Percentiles rank a stretch among this genome's conserved stretches.
These are phyloP conservation scores for Aspergillus aculeatinus DNA, from an alignment of 2,329 filamentous ascomycete species.

Conservation along the genomic window DNA sequence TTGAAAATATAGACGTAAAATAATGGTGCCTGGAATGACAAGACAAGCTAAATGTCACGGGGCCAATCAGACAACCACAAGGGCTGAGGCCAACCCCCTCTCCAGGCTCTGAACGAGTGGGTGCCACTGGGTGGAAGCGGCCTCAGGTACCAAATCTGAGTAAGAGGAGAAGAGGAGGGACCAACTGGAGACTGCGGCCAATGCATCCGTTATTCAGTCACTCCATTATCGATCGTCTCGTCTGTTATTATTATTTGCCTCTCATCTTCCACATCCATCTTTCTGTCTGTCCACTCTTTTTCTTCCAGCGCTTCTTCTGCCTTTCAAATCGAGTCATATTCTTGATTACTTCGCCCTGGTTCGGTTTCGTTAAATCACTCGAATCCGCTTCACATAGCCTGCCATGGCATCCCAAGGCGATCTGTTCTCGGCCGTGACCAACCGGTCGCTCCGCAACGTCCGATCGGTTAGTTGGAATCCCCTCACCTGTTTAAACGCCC, in stretches of 20 bases:
- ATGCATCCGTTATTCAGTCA: conserved; percentile 6
- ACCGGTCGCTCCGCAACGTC: conserved; percentile 82
- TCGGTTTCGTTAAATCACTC: background rate
- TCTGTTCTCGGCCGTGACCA: conserved; percentile 61
- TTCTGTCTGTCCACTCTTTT: background rate
- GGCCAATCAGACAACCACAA: background rate
- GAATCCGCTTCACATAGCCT: conserved; percentile 6
- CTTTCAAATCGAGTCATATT: background rate
- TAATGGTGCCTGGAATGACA: conserved; percentile 9
- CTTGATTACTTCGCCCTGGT: background rate
- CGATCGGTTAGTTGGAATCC: conserved; percentile 64
- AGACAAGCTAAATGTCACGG: conserved; percentile 4
- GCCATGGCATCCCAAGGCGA: conserved; percentile 37
- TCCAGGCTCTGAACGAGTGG: background rate
- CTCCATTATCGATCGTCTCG: background rate
- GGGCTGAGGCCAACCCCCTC: background rate
- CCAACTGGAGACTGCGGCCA: background rate
- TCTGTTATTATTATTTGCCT: conserved; percentile 2
- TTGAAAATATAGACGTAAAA: background rate
- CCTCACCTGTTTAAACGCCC: background rate
- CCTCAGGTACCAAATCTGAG: conserved; percentile 9
- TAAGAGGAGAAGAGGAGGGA: background rate
- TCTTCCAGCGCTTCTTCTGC: background rate
- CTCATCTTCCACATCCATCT: background rate
- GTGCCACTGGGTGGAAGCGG: background rate